phyloP scores from a whole-genome alignment of 768 basidiomycete species.

The Leucogyrophana mollusca region DNA sequence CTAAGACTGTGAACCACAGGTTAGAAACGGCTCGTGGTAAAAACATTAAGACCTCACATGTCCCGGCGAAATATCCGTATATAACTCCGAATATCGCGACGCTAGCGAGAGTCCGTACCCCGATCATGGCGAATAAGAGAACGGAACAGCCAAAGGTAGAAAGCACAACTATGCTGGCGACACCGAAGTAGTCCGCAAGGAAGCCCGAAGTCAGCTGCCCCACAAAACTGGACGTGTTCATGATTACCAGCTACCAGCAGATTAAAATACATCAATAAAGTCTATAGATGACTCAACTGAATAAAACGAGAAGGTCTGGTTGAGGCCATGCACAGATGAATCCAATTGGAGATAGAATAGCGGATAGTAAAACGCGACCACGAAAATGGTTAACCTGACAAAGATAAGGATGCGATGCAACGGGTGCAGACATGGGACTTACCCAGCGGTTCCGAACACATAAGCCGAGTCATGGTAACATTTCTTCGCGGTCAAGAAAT shows the following conservation, averaged over 20 bases:
- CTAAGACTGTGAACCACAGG: conserved; percentile 30
- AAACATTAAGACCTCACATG: conserved; percentile 36
- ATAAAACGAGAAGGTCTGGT: conserved; percentile 54
- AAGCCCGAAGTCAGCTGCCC: conserved; percentile 53
- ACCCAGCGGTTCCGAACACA: conserved; percentile 27
- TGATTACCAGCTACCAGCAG: conserved; percentile 49
- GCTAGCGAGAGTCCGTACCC: conserved; percentile 35
- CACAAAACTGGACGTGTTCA: conserved; percentile 52
- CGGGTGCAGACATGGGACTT: conserved; percentile 2
- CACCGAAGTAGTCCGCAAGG: conserved; percentile 41
- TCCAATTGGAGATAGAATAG: conserved; percentile 62
- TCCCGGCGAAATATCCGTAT: conserved; percentile 55
- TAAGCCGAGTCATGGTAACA: conserved; percentile 24
- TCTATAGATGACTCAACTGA: conserved; percentile 36
- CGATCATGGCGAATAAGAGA: conserved; percentile 48
- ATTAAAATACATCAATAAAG: not conserved
- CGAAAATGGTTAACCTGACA: conserved; percentile 27
- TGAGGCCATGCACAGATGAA: conserved; percentile 45
- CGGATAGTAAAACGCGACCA: conserved; percentile 50
- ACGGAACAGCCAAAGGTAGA: conserved; percentile 37
- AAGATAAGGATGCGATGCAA: not conserved
- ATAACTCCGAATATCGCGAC: conserved; percentile 42
- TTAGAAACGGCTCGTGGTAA: not conserved
- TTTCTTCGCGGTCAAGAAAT: conserved; percentile 18
- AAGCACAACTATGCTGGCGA: conserved; percentile 35